These are phyloP conservation scores for Annulohypoxylon bovei DNA, from an alignment of 495 filamentous ascomycete species.

Conservation along the genomic window DNA sequence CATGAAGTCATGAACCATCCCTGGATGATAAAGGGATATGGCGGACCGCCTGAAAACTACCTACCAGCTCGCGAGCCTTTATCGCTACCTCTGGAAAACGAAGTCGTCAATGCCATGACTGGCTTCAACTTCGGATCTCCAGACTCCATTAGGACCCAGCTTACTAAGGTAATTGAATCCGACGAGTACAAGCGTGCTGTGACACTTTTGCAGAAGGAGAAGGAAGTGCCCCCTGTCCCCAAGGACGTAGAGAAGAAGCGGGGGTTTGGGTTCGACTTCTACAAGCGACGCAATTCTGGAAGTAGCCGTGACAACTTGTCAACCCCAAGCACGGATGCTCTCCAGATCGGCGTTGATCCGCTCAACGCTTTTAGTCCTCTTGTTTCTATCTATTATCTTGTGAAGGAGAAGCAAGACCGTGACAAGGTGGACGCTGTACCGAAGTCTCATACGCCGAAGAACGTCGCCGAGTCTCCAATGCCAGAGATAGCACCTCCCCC, in stretches of 20 bases:
- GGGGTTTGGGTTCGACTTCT: slow-evolving; percentile 93
- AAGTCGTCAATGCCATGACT: slow-evolving; percentile 91
- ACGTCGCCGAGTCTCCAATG: slow-evolving; percentile 47
- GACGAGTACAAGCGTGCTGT: slow-evolving; percentile 91
- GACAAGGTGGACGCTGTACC: slow-evolving; percentile 71
- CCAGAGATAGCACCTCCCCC: slow-evolving; percentile 82
- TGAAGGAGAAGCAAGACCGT: slow-evolving; percentile 90
- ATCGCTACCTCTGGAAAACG: slow-evolving; percentile 81
- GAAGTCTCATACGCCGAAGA: slow-evolving; percentile 70
- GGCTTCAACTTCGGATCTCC: slow-evolving; percentile 96
- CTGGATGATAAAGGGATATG: slow-evolving; percentile 97
- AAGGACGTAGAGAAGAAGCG: slow-evolving; percentile 83
- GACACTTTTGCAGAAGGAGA: slow-evolving; percentile 66
- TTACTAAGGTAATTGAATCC: slow-evolving; percentile 85
- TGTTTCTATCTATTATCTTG: slow-evolving; percentile 94
- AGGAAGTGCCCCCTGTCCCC: slow-evolving; percentile 68
- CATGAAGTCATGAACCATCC: slow-evolving; percentile 95
- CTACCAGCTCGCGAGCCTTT: slow-evolving; percentile 86
- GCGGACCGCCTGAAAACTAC: slow-evolving; percentile 85
- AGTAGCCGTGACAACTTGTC: slow-evolving; percentile 90
- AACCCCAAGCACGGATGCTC: slow-evolving; percentile 82
- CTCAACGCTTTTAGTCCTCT: slow-evolving; percentile 93
- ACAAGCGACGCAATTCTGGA: slow-evolving; percentile 89
- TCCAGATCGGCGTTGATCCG: slow-evolving; percentile 86
- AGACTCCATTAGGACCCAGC: slow-evolving; percentile 80